Conservation (phyloP, 495 filamentous ascomycete species). For the Xylaria telfairii region DNA sequence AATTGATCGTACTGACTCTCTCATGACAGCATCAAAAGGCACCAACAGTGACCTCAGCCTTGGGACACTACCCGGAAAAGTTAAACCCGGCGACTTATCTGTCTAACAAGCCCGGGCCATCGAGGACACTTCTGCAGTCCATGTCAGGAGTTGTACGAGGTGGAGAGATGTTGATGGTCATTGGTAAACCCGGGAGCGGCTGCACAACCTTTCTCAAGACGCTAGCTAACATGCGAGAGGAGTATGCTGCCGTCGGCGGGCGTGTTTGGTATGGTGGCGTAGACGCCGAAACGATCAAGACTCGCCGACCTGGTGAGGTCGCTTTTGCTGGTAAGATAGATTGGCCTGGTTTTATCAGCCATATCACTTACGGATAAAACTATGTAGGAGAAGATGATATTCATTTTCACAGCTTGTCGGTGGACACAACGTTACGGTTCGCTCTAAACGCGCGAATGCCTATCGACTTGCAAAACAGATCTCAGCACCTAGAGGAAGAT, state of each 20-base stretch:
- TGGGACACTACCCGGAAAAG: neutral
- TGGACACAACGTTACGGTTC: neutral
- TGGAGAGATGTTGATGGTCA: conserved; percentile 82
- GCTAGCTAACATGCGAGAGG: conserved; percentile 72
- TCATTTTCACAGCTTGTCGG: conserved; percentile 1
- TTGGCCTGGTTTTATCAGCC: neutral
- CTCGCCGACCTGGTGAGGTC: neutral
- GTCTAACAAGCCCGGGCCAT: neutral
- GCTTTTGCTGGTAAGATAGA: conserved; percentile 2
- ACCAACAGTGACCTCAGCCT: neutral
- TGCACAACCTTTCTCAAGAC: conserved; percentile 85
- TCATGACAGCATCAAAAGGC: neutral
- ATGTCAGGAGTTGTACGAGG: neutral
- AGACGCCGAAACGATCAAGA: conserved; percentile 1
- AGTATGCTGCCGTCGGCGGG: conserved; percentile 50
- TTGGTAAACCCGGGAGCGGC: conserved; percentile 75
- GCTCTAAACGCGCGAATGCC: neutral
- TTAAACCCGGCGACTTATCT: neutral
- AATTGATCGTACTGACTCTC: neutral
- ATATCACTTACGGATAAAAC: neutral
- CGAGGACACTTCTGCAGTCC: neutral
- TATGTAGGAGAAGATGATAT: neutral
- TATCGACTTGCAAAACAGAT: neutral
- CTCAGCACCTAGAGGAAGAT: neutral
- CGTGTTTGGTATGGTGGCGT: neutral